A percentile compares a stretch with the other conserved stretches of the same genome.
Evolutionary conservation across 768 basidiomycete genomes (phyloP).

Genomic region (Strobilomyces dryophilus): DNA sequence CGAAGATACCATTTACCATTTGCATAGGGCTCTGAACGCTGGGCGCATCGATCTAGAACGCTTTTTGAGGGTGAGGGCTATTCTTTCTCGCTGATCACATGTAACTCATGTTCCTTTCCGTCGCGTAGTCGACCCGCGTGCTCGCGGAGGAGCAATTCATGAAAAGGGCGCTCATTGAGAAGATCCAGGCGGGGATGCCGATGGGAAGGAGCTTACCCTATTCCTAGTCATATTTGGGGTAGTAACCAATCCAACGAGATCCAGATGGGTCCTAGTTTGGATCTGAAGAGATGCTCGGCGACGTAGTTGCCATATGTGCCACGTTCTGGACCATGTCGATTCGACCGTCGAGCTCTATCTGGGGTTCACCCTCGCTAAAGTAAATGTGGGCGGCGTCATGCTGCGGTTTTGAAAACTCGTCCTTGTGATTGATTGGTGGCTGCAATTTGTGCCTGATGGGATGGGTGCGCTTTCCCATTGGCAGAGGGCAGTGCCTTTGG

Average conservation of each 20-base stretch:
- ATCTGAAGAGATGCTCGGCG: slow-evolving; percentile 33
- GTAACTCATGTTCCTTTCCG: slow-evolving; percentile 14
- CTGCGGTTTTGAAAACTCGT: slow-evolving; percentile 18
- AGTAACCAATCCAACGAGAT: slow-evolving; percentile 25
- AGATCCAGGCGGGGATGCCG: slow-evolving; percentile 66
- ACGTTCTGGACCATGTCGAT: slow-evolving; percentile 29
- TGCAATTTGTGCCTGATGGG: slow-evolving; percentile 29
- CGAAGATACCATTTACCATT: slow-evolving; percentile 96
- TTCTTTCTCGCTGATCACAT: slow-evolving; percentile 13
- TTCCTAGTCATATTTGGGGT: slow-evolving; percentile 38
- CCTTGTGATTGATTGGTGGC: slow-evolving; percentile 28
- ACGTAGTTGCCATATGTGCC: slow-evolving; percentile 35
- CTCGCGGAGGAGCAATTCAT: slow-evolving; percentile 96
- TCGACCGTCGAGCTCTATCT: slow-evolving; percentile 17
- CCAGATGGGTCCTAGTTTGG: slow-evolving; percentile 18
- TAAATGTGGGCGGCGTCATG: slow-evolving; percentile 14
- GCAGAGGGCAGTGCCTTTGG: slow-evolving; percentile 28
- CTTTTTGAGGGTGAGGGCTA: slow-evolving; percentile 75
- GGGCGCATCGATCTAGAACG: slow-evolving; percentile 92
- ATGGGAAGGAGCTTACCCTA: slow-evolving; percentile 41
- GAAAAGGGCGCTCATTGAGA: slow-evolving; percentile 92
- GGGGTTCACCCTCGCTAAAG: slow-evolving; percentile 18
- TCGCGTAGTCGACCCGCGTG: slow-evolving; percentile 67
- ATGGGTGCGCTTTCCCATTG: slow-evolving; percentile 17
- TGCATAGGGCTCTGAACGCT: slow-evolving; percentile 88